Evolutionary conservation across 768 basidiomycete genomes (phyloP).

Genomic region (Psilocybe cubensis): DNA sequence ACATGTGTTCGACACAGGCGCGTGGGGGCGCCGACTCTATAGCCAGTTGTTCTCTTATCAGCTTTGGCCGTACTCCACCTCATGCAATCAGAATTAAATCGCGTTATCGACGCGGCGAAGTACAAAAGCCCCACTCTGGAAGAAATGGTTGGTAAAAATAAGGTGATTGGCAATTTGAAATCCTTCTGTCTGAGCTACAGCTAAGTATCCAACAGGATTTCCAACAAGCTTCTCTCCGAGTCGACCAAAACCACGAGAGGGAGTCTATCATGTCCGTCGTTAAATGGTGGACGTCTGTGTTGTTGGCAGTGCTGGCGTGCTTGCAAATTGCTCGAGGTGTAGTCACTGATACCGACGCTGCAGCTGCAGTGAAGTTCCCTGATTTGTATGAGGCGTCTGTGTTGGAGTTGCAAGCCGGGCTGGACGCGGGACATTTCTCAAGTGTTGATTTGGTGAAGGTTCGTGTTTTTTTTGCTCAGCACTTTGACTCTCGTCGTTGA

Average conservation of each 20-base stretch:
- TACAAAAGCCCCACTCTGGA: not conserved
- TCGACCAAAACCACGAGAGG: not conserved
- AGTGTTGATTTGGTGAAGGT: conserved; percentile 69
- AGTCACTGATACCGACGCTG: not conserved
- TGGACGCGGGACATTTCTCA: conserved; percentile 52
- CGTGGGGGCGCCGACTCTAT: conserved; percentile 3
- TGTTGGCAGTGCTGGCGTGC: conserved; percentile 8
- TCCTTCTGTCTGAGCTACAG: not conserved
- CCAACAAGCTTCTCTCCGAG: not conserved
- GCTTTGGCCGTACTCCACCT: not conserved
- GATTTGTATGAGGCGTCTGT: conserved; percentile 68
- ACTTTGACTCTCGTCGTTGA: not conserved
- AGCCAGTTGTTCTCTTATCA: conserved; percentile 1
- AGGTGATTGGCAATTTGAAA: not conserved
- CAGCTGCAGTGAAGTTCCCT: conserved; percentile 27
- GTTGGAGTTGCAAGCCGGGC: conserved; percentile 53
- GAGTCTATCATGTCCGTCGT: conserved; percentile 1
- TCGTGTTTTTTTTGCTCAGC: not conserved
- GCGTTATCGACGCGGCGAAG: not conserved
- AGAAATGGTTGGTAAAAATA: not conserved
- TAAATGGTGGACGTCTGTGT: conserved; percentile 12
- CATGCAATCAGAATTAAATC: conserved; percentile 2
- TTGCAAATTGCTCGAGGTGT: conserved; percentile 3
- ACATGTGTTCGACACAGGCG: conserved; percentile 4
- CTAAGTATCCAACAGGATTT: not conserved